A percentile compares a stretch with the other conserved stretches of the same genome.
These are phyloP conservation scores for Vaccinium darrowii DNA, from an alignment of 148 eudicot species.

Conservation along the genomic window DNA sequence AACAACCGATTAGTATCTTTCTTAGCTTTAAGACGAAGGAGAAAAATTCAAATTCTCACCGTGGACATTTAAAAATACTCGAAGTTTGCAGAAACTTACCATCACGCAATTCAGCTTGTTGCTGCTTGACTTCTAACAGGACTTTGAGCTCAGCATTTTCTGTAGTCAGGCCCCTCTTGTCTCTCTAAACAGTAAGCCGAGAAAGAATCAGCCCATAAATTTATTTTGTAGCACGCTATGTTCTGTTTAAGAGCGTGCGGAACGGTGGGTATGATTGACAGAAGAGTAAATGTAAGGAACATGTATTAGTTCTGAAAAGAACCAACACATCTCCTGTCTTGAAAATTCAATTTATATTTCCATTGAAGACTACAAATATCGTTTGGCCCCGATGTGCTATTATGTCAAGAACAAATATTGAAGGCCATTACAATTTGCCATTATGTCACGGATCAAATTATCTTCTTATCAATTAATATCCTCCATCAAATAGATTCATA, in stretches of 20 bases:
- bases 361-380: background rate
- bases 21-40: background rate
- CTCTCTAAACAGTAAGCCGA: constrained; percentile 27
- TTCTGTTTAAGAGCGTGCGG: background rate
- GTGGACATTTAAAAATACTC: background rate
- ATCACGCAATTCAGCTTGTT: constrained; percentile 54
- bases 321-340: background rate
- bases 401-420: background rate
- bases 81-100: constrained; percentile 28
- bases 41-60: background rate
- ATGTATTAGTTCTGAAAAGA: background rate
- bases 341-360: background rate
- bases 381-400: background rate
- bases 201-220: background rate
- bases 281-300: background rate
- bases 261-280: no score
- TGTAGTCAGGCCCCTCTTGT: constrained; percentile 34
- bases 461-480: no score
- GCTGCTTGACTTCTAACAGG: constrained; percentile 43
- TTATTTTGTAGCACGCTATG: background rate
- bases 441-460: background rate
- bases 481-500: no score
- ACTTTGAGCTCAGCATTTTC: constrained; percentile 42
- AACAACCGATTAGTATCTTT: background rate
- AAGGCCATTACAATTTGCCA: no score